Percentiles rank a stretch among this genome's conserved stretches.
phyloP scores from a whole-genome alignment of 495 filamentous ascomycete genomes.

The Xylaria acuta region DNA sequence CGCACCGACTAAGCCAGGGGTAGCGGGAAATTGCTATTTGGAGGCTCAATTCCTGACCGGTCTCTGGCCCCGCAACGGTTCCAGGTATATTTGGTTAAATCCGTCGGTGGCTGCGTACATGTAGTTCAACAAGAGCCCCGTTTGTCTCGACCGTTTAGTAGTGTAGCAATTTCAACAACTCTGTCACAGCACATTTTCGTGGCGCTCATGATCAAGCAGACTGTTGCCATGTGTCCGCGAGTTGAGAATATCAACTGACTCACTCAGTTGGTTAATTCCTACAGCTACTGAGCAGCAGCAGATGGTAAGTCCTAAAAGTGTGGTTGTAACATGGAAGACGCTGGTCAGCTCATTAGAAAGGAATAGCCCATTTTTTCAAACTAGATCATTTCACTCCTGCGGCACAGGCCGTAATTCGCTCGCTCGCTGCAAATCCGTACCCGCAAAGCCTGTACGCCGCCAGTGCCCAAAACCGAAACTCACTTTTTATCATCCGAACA shows the following conservation, averaged over 20 bases:
- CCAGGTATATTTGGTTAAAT: too few species aligned
- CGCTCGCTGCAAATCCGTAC: background rate
- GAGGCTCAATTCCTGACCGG: background rate
- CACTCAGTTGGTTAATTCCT: background rate
- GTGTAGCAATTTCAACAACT: background rate
- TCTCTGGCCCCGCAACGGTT: too few species aligned
- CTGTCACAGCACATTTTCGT: background rate
- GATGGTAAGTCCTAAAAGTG: too few species aligned
- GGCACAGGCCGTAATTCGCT: background rate
- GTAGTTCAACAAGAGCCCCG: background rate
- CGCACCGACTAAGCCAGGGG: background rate
- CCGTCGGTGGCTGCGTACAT: too few species aligned
- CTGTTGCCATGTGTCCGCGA: too few species aligned
- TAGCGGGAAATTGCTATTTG: background rate
- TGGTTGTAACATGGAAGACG: background rate
- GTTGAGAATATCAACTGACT: background rate
- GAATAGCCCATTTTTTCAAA: background rate
- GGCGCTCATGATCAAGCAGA: background rate
- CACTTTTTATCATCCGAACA: constrained; percentile 14
- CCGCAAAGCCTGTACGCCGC: background rate
- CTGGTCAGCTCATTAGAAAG: background rate
- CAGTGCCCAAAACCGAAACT: background rate
- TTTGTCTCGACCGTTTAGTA: background rate
- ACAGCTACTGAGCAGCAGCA: background rate
- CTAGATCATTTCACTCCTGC: background rate